Conservation (phyloP, 225 moss, liverwort and hornwort genomes). For the Straminergon stramineum region DNA sequence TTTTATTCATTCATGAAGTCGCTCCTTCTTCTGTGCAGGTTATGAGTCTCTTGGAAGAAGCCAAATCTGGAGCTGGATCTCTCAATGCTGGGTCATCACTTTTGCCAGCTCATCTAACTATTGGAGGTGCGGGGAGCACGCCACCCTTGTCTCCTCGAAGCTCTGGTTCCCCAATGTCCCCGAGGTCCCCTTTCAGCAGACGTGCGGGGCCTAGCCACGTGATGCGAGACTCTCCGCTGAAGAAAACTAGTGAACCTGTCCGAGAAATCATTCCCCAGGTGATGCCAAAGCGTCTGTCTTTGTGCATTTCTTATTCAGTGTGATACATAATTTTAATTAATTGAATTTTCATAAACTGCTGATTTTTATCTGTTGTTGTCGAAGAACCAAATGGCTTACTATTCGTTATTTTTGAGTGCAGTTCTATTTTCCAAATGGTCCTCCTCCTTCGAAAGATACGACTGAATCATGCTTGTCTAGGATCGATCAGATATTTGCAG, state of each 20-base stretch:
- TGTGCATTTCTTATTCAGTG: not conserved
- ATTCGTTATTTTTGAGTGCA: conserved; percentile 16
- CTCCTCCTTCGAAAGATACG: conserved; percentile 90
- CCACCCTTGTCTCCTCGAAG: conserved; percentile 95
- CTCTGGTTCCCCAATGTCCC: conserved; percentile 78
- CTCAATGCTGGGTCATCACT: conserved; percentile 35
- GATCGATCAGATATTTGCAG: conserved; percentile 69
- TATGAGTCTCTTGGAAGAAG: conserved; percentile 83
- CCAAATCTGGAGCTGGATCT: conserved; percentile 59
- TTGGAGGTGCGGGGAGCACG: conserved; percentile 65
- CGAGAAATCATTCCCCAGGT: conserved; percentile 97
- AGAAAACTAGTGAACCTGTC: conserved; percentile 79
- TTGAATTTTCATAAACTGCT: not conserved
- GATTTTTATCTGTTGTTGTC: not conserved
- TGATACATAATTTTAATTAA: not conserved
- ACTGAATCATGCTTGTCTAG: conserved; percentile 63
- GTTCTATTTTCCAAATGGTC: conserved; percentile 96
- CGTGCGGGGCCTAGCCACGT: conserved; percentile 61
- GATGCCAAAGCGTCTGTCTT: not conserved
- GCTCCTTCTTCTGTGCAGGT: conserved; percentile 41
- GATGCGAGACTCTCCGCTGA: conserved; percentile 75
- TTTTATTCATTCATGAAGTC: not conserved
- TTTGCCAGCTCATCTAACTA: conserved; percentile 54
- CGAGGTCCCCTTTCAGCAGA: conserved; percentile 95
- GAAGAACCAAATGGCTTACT: not conserved